A percentile compares a stretch with the other conserved stretches of the same genome.
Evolutionary conservation across 192 early-diverging fungal species (phyloP).

Genomic region (Lobulomyces angularis): DNA sequence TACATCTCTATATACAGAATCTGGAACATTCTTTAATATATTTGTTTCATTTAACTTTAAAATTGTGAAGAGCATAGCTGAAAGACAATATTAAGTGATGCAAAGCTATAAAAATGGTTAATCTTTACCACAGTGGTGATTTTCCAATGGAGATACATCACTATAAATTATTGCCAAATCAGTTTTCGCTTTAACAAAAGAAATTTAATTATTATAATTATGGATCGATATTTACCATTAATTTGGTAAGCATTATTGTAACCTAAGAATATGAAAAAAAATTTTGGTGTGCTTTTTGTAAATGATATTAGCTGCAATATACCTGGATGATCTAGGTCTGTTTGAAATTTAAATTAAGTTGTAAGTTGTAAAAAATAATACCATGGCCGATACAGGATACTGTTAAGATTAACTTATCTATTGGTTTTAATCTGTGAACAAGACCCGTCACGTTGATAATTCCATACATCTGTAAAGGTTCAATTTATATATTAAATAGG

Average conservation of each 20-base stretch:
- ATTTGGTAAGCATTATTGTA: slow-evolving; percentile 41
- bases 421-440: slow-evolving; percentile 14
- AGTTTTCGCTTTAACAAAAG: slow-evolving; percentile 14
- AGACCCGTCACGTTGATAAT: slow-evolving; percentile 23
- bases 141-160: slow-evolving; percentile 32
- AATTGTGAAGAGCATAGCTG: slow-evolving; percentile 24
- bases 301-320: background rate
- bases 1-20: slow-evolving; percentile 15
- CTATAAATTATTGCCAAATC: slow-evolving; percentile 38
- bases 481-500: background rate
- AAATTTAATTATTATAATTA: background rate
- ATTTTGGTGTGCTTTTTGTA: background rate
- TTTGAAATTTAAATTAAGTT: slow-evolving; percentile 9
- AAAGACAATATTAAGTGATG: background rate
- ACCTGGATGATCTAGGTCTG: slow-evolving; percentile 18
- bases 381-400: slow-evolving; percentile 25
- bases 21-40: slow-evolving; percentile 12
- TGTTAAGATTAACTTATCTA: slow-evolving; percentile 22
- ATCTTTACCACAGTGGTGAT: slow-evolving; percentile 27
- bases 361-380: slow-evolving; percentile 1
- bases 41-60: slow-evolving; percentile 14
- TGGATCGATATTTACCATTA: slow-evolving; percentile 12
- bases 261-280: slow-evolving; percentile 11
- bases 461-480: slow-evolving; percentile 25
- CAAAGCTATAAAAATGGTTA: background rate